A percentile compares a stretch with the other conserved stretches of the same genome.
phyloP scores from a whole-genome alignment of 116 monocot species.

The Iris pallida region DNA sequence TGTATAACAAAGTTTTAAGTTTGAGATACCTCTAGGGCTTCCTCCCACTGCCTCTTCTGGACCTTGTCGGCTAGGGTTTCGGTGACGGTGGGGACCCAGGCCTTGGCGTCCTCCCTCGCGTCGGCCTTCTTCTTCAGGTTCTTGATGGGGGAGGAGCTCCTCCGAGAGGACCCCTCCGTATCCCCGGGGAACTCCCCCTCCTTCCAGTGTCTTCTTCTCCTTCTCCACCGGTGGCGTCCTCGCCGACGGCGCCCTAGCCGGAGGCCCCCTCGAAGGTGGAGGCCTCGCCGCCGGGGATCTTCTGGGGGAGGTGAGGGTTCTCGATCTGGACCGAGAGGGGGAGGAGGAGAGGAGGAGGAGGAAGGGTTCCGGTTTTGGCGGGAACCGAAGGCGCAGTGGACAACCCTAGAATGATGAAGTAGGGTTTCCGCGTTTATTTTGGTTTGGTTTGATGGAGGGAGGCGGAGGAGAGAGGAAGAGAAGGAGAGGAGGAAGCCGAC shows the following conservation, averaged over 20 bases:
- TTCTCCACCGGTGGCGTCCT: conserved; percentile 69
- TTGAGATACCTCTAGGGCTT: conserved; percentile 56
- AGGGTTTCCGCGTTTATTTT: neutral
- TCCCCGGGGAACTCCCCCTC: conserved; percentile 33
- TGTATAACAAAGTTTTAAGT: too few species aligned
- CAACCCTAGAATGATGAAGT: conserved; percentile 1
- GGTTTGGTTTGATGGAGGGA: neutral
- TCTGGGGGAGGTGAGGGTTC: conserved; percentile 12
- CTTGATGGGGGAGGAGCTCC: conserved; percentile 45
- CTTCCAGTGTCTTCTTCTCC: conserved; percentile 67
- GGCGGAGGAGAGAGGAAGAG: neutral
- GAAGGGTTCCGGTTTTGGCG: conserved; percentile 2
- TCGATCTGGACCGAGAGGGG: neutral
- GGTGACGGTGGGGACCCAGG: conserved; percentile 80
- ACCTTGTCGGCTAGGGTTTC: conserved; percentile 68
- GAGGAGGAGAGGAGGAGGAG: conserved; percentile 9
- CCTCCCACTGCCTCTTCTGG: conserved; percentile 63
- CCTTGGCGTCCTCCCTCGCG: conserved; percentile 45
- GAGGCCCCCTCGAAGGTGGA: neutral
- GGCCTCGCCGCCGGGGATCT: neutral
- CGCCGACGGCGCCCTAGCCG: conserved; percentile 14
- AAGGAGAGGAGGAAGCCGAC: conserved; percentile 19
- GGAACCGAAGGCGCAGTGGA: conserved; percentile 10
- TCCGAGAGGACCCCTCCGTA: conserved; percentile 5
- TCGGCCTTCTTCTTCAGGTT: conserved; percentile 74